Evolutionary conservation across 2,329 filamentous ascomycete species (phyloP), one percentile per base, ranked within the genome.

Genomic region (Sphaceloma murrayae): DNA sequence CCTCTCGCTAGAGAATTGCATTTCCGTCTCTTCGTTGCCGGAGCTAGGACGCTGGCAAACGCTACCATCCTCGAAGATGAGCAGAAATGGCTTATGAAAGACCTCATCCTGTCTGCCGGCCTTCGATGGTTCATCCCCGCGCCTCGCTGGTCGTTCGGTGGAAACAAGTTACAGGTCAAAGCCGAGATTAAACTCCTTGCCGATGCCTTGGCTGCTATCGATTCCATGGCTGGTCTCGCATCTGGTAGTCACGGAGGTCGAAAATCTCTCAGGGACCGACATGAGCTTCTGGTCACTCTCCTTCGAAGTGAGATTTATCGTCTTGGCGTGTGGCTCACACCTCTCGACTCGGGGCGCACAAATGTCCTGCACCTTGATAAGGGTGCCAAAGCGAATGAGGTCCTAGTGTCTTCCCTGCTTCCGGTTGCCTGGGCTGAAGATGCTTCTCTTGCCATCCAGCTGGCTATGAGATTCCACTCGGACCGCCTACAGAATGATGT

Each of bases 101-200:
- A 96, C 57, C 79, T 85, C 52, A 80, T 94, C 42, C 63, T 99
- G 27, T 88, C 86, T 4, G 87, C 86, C 21, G 88, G 78, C 10
- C 68, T 99, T 22, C 78, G 75, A 49, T 98, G 93, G 93, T 99
- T 98, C 63, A 77, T 73, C 29, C 76, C 80, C 52, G 69, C 85
- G 4, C 85, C 88, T 50, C 72, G 70, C 52, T 98, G 91, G 89
- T 94, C 91, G 0, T 96, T 91, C 62, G 91, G 91, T 46, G 91
- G 89, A 55, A 98, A 95, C 58, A 76, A 85, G 38, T 67, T 98
- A 11, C 91, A 98, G 59, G 70, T 96, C 42, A 96, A 94, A 67
- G 89, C 93, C 0, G 91, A 99, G 63, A 77, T 86, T 24, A 82
- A 82, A 52, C 68, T 94, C 13, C 73, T 96, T 29, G 73, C 74